Percentiles rank a stretch among this genome's conserved stretches.
phyloP scores from a whole-genome alignment of 805 yeast species.

The Nematodospora valgi region DNA sequence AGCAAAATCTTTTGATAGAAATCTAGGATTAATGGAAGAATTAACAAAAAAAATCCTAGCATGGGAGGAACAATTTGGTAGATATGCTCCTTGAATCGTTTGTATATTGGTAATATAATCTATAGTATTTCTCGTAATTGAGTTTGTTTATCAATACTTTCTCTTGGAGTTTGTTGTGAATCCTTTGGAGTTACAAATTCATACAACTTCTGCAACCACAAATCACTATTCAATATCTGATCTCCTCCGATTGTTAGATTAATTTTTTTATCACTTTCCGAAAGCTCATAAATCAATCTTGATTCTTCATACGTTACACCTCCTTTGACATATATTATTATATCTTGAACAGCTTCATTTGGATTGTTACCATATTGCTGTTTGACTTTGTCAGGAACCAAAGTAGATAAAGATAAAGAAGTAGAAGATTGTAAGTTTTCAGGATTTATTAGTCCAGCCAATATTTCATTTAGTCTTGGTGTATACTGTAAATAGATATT shows the following conservation, averaged over 20 bases:
- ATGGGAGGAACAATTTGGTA: constrained; percentile 79
- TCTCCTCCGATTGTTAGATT: constrained; percentile 79
- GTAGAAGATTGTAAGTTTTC: constrained; percentile 2
- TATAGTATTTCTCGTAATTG: constrained; percentile 34
- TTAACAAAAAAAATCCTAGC: constrained; percentile 64
- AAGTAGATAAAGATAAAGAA: constrained; percentile 21
- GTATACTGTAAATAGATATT: constrained; percentile 89
- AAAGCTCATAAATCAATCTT: constrained; percentile 68
- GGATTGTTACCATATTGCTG: constrained; percentile 23
- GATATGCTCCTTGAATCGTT: constrained; percentile 34
- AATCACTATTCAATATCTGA: constrained; percentile 28
- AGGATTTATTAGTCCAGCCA: constrained; percentile 19
- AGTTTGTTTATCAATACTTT: constrained; percentile 23
- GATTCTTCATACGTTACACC: constrained; percentile 95
- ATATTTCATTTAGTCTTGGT: constrained; percentile 60
- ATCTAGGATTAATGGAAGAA: constrained; percentile 64
- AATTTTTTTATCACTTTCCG: constrained; percentile 46
- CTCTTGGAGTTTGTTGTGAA: neutral
- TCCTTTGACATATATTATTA: constrained; percentile 74
- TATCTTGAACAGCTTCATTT: constrained; percentile 51
- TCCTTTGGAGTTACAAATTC: constrained; percentile 20
- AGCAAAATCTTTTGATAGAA: constrained; percentile 51
- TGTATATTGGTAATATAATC: constrained; percentile 1
- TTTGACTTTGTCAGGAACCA: constrained; percentile 36
- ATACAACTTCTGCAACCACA: constrained; percentile 32